phyloP scores from a whole-genome alignment of 1,284 basidiomycete genomes.

The Moesziomyces sp. region DNA sequence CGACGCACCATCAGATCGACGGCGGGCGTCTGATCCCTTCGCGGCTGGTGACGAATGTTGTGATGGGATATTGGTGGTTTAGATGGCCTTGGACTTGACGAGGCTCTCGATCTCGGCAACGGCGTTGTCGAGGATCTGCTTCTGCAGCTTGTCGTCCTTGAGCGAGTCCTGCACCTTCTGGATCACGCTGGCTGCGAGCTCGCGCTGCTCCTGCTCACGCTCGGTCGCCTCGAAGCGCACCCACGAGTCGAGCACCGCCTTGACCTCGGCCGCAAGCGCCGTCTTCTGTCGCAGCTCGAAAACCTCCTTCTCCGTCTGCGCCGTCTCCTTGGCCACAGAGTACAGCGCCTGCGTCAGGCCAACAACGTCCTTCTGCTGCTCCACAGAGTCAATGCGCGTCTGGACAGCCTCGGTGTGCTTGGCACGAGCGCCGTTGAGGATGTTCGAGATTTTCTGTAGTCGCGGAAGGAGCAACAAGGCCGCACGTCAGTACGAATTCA shows the following conservation, averaged over 20 bases:
- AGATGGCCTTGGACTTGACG: slow-evolving; percentile 68
- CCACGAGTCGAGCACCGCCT: slow-evolving; percentile 96
- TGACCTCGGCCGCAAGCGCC: slow-evolving; percentile 86
- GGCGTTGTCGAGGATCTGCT: slow-evolving; percentile 85
- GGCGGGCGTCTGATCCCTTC: no score
- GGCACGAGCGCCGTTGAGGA: slow-evolving; percentile 84
- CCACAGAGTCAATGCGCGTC: slow-evolving; percentile 89
- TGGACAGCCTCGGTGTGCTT: slow-evolving; percentile 94
- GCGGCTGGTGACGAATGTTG: not conserved
- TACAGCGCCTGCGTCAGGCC: slow-evolving; percentile 90
- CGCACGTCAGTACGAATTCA: slow-evolving; percentile 1
- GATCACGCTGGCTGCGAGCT: slow-evolving; percentile 87
- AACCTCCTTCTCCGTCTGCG: slow-evolving; percentile 86
- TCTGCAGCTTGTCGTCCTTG: slow-evolving; percentile 91
- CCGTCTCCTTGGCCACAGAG: slow-evolving; percentile 94
- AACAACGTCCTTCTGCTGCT: slow-evolving; percentile 93
- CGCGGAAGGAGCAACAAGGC: not conserved
- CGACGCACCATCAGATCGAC: no score
- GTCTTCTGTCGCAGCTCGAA: slow-evolving; percentile 92
- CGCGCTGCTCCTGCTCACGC: slow-evolving; percentile 94
- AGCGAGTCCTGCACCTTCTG: slow-evolving; percentile 84
- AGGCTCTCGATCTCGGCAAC: slow-evolving; percentile 85
- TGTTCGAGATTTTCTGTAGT: slow-evolving; percentile 76
- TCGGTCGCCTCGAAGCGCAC: slow-evolving; percentile 95
- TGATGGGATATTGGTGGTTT: slow-evolving; percentile 13